Evolutionary conservation across 331 rosid genomes (phyloP).

Genomic region (Malus hybrid): DNA sequence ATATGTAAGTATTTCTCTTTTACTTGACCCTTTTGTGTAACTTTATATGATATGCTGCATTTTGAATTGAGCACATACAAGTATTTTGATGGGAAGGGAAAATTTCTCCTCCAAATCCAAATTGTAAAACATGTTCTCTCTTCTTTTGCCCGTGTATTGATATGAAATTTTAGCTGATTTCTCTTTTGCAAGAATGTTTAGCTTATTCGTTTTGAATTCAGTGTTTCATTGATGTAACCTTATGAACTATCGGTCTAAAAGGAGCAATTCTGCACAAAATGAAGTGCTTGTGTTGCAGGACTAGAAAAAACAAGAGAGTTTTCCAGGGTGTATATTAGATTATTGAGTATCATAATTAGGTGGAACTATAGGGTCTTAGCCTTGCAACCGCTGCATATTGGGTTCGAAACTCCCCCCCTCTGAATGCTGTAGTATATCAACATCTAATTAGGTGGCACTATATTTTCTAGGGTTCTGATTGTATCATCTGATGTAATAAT

Average conservation of each 20-base stretch:
- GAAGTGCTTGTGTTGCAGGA: neutral
- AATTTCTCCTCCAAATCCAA: conserved; percentile 20
- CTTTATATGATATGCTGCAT: conserved; percentile 14
- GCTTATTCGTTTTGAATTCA: neutral
- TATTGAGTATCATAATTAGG: neutral
- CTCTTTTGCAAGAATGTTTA: neutral
- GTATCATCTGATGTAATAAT: neutral
- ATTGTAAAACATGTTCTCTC: conserved; percentile 4
- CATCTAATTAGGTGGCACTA: neutral
- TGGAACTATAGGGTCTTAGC: neutral
- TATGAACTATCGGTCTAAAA: neutral
- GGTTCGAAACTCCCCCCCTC: neutral
- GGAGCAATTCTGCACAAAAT: neutral
- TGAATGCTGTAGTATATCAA: neutral
- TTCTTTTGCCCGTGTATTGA: neutral
- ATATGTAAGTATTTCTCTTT: conserved; percentile 1
- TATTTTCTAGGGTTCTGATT: neutral
- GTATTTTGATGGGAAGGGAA: conserved; percentile 31
- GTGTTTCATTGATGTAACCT: neutral
- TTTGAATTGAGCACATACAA: conserved; percentile 24
- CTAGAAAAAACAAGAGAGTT: neutral
- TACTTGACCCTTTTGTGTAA: conserved; percentile 14
- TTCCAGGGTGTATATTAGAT: neutral
- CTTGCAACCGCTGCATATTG: neutral
- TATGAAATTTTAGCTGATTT: neutral